Conservation (phyloP, 176 grass and related monocot genomes). For the Lolium perenne region DNA sequence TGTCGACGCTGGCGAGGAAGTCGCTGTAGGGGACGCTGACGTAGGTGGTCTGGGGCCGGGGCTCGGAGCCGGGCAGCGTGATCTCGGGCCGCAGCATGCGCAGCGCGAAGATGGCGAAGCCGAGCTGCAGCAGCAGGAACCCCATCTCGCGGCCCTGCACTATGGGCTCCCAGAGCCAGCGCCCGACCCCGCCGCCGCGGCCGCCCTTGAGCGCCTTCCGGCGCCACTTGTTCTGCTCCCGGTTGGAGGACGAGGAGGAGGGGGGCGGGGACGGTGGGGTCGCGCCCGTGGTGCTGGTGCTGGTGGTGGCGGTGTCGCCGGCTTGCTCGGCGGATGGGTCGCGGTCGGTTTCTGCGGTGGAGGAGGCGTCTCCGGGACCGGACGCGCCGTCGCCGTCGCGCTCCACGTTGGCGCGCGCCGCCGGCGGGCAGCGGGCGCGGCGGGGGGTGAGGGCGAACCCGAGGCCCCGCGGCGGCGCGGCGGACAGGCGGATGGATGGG, state of each 20-base stretch:
- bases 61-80: slow-evolving; percentile 73
- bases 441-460: slow-evolving; percentile 49
- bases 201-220: slow-evolving; percentile 55
- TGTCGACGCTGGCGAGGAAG: slow-evolving; percentile 87
- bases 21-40: slow-evolving; percentile 85
- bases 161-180: slow-evolving; percentile 94
- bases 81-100: slow-evolving; percentile 82
- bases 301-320: slow-evolving; percentile 40
- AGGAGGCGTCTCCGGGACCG: slow-evolving; percentile 37
- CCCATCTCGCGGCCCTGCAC: slow-evolving; percentile 84
- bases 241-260: slow-evolving; percentile 60
- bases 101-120: slow-evolving; percentile 83
- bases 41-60: slow-evolving; percentile 65
- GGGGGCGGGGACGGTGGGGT: slow-evolving; percentile 10
- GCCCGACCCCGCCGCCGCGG: slow-evolving; percentile 30
- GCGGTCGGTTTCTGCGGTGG: slow-evolving; percentile 45
- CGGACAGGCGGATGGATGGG: slow-evolving; percentile 47
- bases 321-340: slow-evolving; percentile 39
- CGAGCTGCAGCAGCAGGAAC: slow-evolving; percentile 89
- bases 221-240: slow-evolving; percentile 79
- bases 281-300: slow-evolving; percentile 46
- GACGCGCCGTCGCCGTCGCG: slow-evolving; percentile 38
- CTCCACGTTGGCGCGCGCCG: slow-evolving; percentile 61
- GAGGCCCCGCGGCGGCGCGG: slow-evolving; percentile 61
- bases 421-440: slow-evolving; percentile 49